Conservation (phyloP, 148 eudicot species). For the Dianthus caryophyllus region DNA sequence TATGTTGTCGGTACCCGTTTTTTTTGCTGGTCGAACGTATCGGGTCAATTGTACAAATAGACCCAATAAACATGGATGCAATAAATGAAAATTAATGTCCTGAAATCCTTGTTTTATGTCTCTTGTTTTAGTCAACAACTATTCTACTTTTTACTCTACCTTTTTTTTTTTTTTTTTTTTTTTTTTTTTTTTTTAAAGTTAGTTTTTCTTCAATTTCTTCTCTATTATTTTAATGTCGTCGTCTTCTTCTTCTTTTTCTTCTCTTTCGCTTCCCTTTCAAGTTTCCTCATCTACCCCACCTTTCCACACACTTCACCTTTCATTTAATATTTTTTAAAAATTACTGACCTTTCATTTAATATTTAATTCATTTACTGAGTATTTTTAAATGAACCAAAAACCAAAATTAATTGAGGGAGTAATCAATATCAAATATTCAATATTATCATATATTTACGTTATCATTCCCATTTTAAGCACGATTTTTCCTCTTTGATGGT, state of each 20-base stretch:
- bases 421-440: too few species aligned
- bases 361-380: too few species aligned
- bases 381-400: too few species aligned
- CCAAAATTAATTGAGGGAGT: too few species aligned
- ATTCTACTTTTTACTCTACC: background rate
- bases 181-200: too few species aligned
- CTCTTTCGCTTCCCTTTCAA: constrained; percentile 11
- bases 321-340: too few species aligned
- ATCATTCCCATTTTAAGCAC: background rate
- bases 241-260: background rate
- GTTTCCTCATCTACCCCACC: background rate
- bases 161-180: background rate
- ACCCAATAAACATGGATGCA: too few species aligned
- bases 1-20: too few species aligned
- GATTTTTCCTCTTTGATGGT: background rate
- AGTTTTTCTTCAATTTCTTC: background rate
- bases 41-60: too few species aligned
- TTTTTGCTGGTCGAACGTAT: too few species aligned
- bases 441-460: too few species aligned
- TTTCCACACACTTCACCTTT: background rate
- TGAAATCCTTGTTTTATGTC: background rate
- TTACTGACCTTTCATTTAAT: too few species aligned
- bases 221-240: background rate
- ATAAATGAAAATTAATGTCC: background rate
- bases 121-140: constrained; percentile 5